Evolutionary conservation across 2,329 filamentous ascomycete genomes (phyloP).

Genomic region (Fusarium duplospermum): DNA sequence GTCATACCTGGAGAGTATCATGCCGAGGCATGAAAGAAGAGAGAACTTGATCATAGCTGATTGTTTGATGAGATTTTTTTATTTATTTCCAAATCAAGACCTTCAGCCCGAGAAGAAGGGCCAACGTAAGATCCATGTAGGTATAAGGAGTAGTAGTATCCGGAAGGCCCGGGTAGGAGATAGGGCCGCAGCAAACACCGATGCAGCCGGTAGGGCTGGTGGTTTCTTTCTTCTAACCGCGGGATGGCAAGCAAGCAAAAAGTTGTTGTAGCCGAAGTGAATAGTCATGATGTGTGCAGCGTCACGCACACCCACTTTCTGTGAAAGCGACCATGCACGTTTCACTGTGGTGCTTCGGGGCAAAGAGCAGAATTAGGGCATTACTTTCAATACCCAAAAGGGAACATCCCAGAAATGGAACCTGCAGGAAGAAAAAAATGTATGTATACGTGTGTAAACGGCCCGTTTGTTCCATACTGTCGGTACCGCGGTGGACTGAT

Average conservation of each 20-base stretch:
- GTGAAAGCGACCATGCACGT: not conserved
- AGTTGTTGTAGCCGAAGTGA: not conserved
- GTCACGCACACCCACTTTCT: not conserved
- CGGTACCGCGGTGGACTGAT: slow-evolving; percentile 7
- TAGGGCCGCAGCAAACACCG: slow-evolving; percentile 12
- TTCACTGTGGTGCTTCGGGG: not conserved
- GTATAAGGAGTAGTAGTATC: not conserved
- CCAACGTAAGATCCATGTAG: not conserved
- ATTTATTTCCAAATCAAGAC: not conserved
- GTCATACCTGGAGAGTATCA: slow-evolving; percentile 5
- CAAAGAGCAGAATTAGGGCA: not conserved
- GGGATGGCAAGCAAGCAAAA: not conserved
- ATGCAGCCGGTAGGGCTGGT: slow-evolving; percentile 29
- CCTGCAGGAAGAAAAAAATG: not conserved
- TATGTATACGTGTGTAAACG: not conserved
- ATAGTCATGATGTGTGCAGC: not conserved
- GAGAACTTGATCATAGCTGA: not conserved
- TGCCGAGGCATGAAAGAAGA: slow-evolving; percentile 1
- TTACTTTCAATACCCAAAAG: not conserved
- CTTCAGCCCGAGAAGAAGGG: not conserved
- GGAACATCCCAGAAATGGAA: not conserved
- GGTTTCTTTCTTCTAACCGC: not conserved
- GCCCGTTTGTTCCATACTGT: slow-evolving; percentile 14
- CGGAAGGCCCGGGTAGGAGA: not conserved
- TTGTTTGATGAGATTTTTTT: not conserved